Evolutionary conservation across 2,329 filamentous ascomycete species (phyloP).

Genomic region (Fusarium sp.): DNA sequence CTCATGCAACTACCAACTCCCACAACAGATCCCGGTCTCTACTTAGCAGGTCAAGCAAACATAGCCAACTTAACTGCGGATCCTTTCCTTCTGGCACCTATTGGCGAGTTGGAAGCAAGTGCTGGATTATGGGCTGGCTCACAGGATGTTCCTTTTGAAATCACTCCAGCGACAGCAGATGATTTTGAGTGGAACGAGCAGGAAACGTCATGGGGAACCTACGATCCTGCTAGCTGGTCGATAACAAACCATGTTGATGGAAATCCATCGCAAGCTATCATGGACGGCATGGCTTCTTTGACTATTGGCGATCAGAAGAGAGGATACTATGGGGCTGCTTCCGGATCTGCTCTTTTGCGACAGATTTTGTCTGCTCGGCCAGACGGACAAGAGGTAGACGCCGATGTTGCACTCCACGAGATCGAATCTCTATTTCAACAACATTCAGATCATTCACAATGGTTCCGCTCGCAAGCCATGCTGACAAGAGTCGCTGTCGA

Average conservation of each 20-base stretch:
- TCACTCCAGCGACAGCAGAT: constrained; percentile 7
- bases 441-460: constrained; percentile 27
- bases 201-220: constrained; percentile 27
- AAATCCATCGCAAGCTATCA: constrained; percentile 25
- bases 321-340: constrained; percentile 31
- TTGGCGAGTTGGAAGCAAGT: constrained; percentile 16
- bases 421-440: constrained; percentile 31
- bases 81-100: constrained; percentile 19
- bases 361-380: constrained; percentile 30
- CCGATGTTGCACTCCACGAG: constrained; percentile 23
- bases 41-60: constrained; percentile 8
- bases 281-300: constrained; percentile 32
- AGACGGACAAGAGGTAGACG: constrained; percentile 27
- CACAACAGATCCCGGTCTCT: constrained; percentile 6
- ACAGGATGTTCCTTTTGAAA: constrained; percentile 4
- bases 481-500: constrained; percentile 24
- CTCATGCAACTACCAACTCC: constrained; percentile 19
- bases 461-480: constrained; percentile 35
- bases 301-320: constrained; percentile 30
- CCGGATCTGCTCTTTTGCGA: constrained; percentile 26
- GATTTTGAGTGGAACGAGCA: constrained; percentile 34
- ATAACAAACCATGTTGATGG: constrained; percentile 24
- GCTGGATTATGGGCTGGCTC: constrained; percentile 8
- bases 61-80: constrained; percentile 12
- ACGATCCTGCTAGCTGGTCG: constrained; percentile 21